These are phyloP conservation scores for Yarrowia sp. DNA, from an alignment of 805 yeast species.

Conservation along the genomic window DNA sequence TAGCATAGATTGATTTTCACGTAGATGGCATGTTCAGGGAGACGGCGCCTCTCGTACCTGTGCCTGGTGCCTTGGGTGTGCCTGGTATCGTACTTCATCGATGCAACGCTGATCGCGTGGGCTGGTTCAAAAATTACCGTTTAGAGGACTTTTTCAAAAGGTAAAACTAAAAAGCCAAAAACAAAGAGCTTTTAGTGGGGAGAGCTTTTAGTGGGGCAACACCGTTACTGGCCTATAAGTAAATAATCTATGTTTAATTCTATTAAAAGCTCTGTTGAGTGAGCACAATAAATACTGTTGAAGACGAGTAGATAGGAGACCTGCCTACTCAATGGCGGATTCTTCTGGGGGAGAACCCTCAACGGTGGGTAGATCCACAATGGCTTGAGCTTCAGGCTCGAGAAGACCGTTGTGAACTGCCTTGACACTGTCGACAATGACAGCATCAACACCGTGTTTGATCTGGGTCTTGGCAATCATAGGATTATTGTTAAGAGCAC, in stretches of 20 bases:
- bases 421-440: slow-evolving; percentile 91
- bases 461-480: slow-evolving; percentile 79
- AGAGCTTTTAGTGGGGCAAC: too few relatives aligned
- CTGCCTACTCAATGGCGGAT: neutral
- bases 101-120: neutral
- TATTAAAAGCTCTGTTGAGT: slow-evolving; percentile 23
- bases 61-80: too few relatives aligned
- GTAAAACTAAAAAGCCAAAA: too few relatives aligned
- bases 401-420: slow-evolving; percentile 82
- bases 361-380: slow-evolving; percentile 1
- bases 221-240: neutral
- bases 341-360: slow-evolving; percentile 19
- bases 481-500: slow-evolving; percentile 79
- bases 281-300: slow-evolving; percentile 23
- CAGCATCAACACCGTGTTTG: slow-evolving; percentile 96
- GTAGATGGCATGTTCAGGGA: too few relatives aligned
- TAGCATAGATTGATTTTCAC: too few relatives aligned
- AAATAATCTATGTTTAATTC: neutral
- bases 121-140: too few relatives aligned
- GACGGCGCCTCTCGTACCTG: too few relatives aligned
- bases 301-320: neutral
- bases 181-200: too few relatives aligned
- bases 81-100: too few relatives aligned
- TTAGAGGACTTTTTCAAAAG: too few relatives aligned
- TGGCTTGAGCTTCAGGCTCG: neutral